Base-by-base conservation (phyloP, 2,329 filamentous ascomycete genomes). In the Fusarium newnesense region DNA sequence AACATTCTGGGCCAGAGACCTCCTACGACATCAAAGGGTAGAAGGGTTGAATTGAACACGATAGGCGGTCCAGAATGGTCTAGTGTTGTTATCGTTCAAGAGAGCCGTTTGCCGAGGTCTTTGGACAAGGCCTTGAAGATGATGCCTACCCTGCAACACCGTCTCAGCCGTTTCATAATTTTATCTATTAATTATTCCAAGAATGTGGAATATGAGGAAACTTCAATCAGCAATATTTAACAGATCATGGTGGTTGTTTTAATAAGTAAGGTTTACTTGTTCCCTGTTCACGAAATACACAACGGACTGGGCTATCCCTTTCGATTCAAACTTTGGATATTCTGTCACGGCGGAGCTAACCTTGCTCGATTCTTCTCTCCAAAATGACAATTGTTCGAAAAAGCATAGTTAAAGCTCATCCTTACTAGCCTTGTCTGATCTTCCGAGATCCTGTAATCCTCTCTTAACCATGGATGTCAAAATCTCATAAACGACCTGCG, bases 401-500 rank as follows among this genome's bases (percentile, higher is more conserved):
- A 9, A 1, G 2, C 3, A 9, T 2, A 11, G 9, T 54, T 75
- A 85, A 67, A 85, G 70, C 78, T 85, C 84, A 67, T 86, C 76
- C 10, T 76, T 70, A 2, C 60, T 70, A 7, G 37, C n/a, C 71
- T 74, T 11, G 60, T 77, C 63, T 79, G 13, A 80, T 65, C 80
- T 82, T 5, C 79, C 82, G 76, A 81, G 80, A 50, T 80, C 81
- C n/a, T 69, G 64, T 72, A 83, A 67, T 2, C 83, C 84, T 56
- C 72, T 88, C 83, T 90, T 92, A 6, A 92, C 91, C 83, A 93
- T 91, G 65, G 87, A 93, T 34, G 92, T 97, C 76, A 97, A 81
- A 18, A 97, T 87, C 85, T 97, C 95, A 80, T 92, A 97, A 1
- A 90, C 93, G 40, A 97, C 89, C 86, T 97, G 94, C 34, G 94